Conservation (phyloP, 1,284 basidiomycete genomes). For the Pseudozyma tsukubaensis region DNA sequence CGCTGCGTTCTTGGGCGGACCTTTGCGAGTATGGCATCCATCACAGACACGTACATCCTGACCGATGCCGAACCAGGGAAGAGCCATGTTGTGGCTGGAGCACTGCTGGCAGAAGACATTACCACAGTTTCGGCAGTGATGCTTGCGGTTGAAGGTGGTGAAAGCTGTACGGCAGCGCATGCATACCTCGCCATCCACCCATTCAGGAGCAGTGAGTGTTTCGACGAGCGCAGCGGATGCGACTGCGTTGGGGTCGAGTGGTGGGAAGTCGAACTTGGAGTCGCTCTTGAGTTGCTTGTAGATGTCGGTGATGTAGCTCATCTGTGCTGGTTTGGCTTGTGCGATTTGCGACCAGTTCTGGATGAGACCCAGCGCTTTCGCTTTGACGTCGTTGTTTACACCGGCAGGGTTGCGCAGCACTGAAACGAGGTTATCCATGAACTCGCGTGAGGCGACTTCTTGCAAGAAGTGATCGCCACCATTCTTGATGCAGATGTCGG, state of each 20-base stretch:
- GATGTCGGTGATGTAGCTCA: slow-evolving; percentile 66
- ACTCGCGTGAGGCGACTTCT: slow-evolving; percentile 77
- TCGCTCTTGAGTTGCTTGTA: slow-evolving; percentile 52
- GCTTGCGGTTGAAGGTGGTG: slow-evolving; percentile 95
- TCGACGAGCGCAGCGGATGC: slow-evolving; percentile 64
- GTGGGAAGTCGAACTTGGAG: slow-evolving; percentile 81
- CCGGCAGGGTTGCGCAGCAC: slow-evolving; percentile 75
- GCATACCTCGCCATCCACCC: slow-evolving; percentile 96
- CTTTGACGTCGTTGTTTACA: slow-evolving; percentile 85
- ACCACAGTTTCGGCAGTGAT: slow-evolving; percentile 98
- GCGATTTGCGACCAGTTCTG: slow-evolving; percentile 95
- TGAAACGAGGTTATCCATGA: slow-evolving; percentile 89
- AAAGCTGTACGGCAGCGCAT: slow-evolving; percentile 91
- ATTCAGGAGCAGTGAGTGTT: slow-evolving; percentile 79
- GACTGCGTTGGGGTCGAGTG: slow-evolving; percentile 77
- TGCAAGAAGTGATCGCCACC: slow-evolving; percentile 89
- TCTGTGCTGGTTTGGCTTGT: slow-evolving; percentile 78
- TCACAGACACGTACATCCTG: slow-evolving; percentile 96
- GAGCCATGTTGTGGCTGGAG: slow-evolving; percentile 82
- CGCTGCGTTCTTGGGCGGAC: slow-evolving; percentile 52
- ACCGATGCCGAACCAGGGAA: slow-evolving; percentile 93
- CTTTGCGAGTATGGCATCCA: slow-evolving; percentile 73
- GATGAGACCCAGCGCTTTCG: slow-evolving; percentile 80
- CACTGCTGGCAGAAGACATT: slow-evolving; percentile 95
- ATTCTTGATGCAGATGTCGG: slow-evolving; percentile 96